These are phyloP conservation scores for Coniochaeta hoffmannii DNA, from an alignment of 2,329 filamentous ascomycete genomes.

Conservation along the genomic window DNA sequence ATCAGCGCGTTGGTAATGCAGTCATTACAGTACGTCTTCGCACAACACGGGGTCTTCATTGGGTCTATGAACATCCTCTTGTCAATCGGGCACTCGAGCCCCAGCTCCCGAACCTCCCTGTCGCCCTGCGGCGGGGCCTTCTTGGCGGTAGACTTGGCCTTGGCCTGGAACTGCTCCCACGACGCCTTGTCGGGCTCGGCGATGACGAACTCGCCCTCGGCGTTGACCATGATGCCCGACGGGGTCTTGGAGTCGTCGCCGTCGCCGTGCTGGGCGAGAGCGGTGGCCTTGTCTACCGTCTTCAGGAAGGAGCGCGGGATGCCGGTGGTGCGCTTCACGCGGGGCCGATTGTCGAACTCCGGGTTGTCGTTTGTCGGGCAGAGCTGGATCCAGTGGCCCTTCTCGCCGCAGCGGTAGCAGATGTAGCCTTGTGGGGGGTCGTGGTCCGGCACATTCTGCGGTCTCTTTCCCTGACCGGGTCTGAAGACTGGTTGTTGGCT, in stretches of 20 bases:
- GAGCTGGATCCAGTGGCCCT: constrained; percentile 98
- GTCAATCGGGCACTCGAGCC: constrained; percentile 91
- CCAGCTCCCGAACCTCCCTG: constrained; percentile 81
- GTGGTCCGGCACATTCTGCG: constrained; percentile 77
- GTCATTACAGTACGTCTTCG: constrained; percentile 97
- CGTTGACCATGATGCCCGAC: constrained; percentile 93
- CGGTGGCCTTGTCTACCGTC: constrained; percentile 84
- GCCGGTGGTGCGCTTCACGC: constrained; percentile 92
- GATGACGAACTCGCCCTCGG: constrained; percentile 95
- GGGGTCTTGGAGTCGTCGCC: constrained; percentile 72
- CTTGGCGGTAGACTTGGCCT: constrained; percentile 77
- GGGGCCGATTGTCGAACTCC: constrained; percentile 85
- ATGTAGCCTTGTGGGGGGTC: constrained; percentile 91
- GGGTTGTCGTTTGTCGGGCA: constrained; percentile 99
- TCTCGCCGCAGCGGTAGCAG: constrained; percentile 92
- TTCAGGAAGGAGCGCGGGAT: constrained; percentile 94
- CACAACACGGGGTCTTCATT: constrained; percentile 98
- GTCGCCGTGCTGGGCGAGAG: constrained; percentile 64
- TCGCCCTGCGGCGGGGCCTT: constrained; percentile 63
- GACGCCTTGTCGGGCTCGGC: constrained; percentile 91
- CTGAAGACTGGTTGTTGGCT: constrained; percentile 58
- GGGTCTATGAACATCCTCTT: constrained; percentile 97
- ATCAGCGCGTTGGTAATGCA: constrained; percentile 99
- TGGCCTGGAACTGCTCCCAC: constrained; percentile 96
- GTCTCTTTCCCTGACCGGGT: constrained; percentile 51